phyloP scores from a whole-genome alignment of 345 rosid species.

The Linum lewisii region DNA sequence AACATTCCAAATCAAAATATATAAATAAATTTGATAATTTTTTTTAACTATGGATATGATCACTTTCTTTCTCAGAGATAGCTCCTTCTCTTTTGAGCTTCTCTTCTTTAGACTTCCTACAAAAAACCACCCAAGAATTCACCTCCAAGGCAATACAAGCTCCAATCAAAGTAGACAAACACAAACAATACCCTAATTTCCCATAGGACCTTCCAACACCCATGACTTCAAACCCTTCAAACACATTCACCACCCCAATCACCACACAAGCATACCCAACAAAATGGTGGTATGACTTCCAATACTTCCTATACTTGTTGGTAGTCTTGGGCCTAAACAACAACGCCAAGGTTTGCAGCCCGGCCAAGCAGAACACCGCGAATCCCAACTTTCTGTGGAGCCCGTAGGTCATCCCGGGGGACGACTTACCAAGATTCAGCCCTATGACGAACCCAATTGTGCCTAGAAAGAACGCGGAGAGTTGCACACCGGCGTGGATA shows the following conservation, averaged over 20 bases:
- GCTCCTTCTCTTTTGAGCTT: constrained; percentile 79
- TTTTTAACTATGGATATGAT: constrained; percentile 6
- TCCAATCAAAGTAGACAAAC: constrained; percentile 63
- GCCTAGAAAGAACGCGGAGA: constrained; percentile 49
- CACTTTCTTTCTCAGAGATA: constrained; percentile 31
- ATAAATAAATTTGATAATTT: neutral
- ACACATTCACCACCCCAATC: constrained; percentile 88
- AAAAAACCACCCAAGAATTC: constrained; percentile 87
- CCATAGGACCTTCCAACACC: constrained; percentile 63
- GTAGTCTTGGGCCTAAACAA: constrained; percentile 83
- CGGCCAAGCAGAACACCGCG: constrained; percentile 47
- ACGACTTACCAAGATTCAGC: constrained; percentile 52
- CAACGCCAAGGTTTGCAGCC: constrained; percentile 67
- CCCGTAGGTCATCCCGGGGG: constrained; percentile 60
- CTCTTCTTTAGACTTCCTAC: constrained; percentile 88
- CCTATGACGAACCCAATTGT: constrained; percentile 68
- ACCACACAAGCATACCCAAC: constrained; percentile 89
- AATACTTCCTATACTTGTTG: constrained; percentile 72
- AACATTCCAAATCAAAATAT: too few relatives aligned
- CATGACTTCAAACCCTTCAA: constrained; percentile 88
- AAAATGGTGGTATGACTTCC: constrained; percentile 97
- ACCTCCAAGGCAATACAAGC: constrained; percentile 83
- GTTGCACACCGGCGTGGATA: constrained; percentile 60
- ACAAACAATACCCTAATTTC: constrained; percentile 61
- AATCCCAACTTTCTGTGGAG: constrained; percentile 77